Evolutionary conservation across 208 protist species (phyloP).

Genomic region (Trypanosoma melophagium): DNA sequence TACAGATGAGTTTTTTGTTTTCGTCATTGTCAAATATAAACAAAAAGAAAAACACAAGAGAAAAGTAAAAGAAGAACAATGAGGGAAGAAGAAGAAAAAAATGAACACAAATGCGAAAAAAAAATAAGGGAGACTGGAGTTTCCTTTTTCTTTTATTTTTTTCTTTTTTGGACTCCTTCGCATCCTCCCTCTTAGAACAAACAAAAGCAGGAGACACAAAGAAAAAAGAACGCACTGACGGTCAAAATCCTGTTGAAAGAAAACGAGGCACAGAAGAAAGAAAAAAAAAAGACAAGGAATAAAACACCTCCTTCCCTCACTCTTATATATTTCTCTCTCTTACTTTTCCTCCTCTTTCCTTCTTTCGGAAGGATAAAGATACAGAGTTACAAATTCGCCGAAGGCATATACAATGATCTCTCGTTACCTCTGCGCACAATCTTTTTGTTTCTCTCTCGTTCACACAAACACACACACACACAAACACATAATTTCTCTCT

Average conservation of each 20-base stretch:
- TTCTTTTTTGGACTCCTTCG: no score
- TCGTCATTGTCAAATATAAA: background rate
- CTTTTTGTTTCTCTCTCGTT: background rate
- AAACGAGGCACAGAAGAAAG: conserved; percentile 1
- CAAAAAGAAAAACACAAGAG: background rate
- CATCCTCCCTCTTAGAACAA: no score
- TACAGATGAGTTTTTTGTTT: background rate
- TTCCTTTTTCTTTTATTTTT: no score
- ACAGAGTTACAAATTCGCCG: background rate
- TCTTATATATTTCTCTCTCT: background rate
- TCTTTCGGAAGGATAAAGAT: background rate
- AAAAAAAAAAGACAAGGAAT: conserved; percentile 2
- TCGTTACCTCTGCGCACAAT: background rate
- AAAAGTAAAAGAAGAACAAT: background rate
- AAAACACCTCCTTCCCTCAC: background rate
- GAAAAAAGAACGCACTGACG: background rate
- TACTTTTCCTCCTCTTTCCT: background rate
- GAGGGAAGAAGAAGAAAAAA: background rate
- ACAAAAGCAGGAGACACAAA: background rate
- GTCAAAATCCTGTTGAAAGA: background rate
- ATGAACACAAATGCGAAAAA: background rate
- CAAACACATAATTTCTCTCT: conserved; percentile 6
- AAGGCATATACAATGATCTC: background rate
- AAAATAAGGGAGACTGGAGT: background rate
- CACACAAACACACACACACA: conserved; percentile 3